Base-by-base conservation (phyloP, 2,329 filamentous ascomycete genomes). In the Fusarium sp. region DNA sequence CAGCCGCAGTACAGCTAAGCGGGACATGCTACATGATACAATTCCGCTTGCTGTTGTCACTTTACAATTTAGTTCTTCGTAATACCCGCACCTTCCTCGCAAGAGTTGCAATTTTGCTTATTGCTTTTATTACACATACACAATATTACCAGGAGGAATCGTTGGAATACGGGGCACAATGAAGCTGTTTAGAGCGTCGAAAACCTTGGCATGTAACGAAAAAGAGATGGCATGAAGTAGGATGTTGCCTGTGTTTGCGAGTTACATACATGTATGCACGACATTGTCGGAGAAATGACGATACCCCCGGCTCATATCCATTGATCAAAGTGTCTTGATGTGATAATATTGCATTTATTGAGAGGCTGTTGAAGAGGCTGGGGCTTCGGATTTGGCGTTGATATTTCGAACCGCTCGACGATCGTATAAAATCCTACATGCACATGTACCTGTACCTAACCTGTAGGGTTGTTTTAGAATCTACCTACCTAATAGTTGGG, bases 41-140 rank as follows among this genome's bases (percentile, higher is more conserved):
- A 58, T 56, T 58, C 58, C 26, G 42, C 40, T 56, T 60, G 59
- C 49, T 65, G 56, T 62, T 57, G 67, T 51, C 49, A 58, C 60
- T 62, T 65, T 67, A 54, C 57, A 55, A 59, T 65, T 59, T 69
- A 69, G 61, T 69, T 65, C 70, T 74, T 55, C 72, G 66, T 74
- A 74, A 74, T 74, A 74, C 72, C 72, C 72, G 69, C 72, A 59
- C 70, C 63, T 62, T 58, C 59, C n/a, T 58, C 53, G 38, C 40
- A 70, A 57, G 54, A 61, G 63, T 51, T 44, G 67, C 67, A 70
- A 68, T 68, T 70, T 60, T 70, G 67, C 67, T 70, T 70, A 57
- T 55, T 57, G 67, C 45, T 55, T 70, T 69, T 63, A 70, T 67
- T 49, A 67, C 44, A 50, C 44, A 50, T 63, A 64, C 54, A 59